Base-by-base conservation (phyloP, 2,329 filamentous ascomycete species). In the Calonectria montana region DNA sequence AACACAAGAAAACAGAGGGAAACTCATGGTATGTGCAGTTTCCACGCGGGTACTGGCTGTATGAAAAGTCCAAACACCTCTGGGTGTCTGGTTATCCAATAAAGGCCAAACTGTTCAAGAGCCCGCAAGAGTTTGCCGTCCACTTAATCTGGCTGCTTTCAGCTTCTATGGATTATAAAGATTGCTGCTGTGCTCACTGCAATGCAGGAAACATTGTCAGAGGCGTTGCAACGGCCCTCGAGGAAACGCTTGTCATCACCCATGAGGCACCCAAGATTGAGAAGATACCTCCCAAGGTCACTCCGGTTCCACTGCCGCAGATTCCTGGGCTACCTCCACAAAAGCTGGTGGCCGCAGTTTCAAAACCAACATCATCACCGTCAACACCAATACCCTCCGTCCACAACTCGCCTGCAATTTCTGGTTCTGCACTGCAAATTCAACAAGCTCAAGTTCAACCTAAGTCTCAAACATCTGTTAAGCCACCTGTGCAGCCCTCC, bases 131-230 rank as follows among this genome's bases (percentile, higher is more conserved):
- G 73, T 88, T 90, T 70, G 86, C 85, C 5, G 81, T 88, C 10
- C 88, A 90, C 72, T 73, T 88, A 27, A 82, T 90, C 61, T 90
- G 88, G 87, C 84, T 90, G 2, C 80, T 87, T 9, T 87, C 87
- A 35, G 77, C 80, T 18, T 88, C 87, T 16, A 82, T 80, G 71
- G 85, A 88, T 75, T 86, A 87, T 57, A 82, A 77, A 53, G 86
- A 89, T 72, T 90, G 88, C 77, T 87, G 86, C 64, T 90, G 88
- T 73, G 83, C 86, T 15, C 84, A 88, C 59, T 89, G 88, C 79
- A 87, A 86, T 67, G 73, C 80, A 5, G 77, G 80, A 9, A 81
- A 62, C 37, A 68, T 74, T 13, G 55, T 76, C 23, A 84, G 80
- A 65, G 75, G 74, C 9, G 61, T 73, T 4, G 31, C 50, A 4